phyloP scores from a whole-genome alignment of 2,329 filamentous ascomycete genomes.

The Arthrobotrys sphaeroides region DNA sequence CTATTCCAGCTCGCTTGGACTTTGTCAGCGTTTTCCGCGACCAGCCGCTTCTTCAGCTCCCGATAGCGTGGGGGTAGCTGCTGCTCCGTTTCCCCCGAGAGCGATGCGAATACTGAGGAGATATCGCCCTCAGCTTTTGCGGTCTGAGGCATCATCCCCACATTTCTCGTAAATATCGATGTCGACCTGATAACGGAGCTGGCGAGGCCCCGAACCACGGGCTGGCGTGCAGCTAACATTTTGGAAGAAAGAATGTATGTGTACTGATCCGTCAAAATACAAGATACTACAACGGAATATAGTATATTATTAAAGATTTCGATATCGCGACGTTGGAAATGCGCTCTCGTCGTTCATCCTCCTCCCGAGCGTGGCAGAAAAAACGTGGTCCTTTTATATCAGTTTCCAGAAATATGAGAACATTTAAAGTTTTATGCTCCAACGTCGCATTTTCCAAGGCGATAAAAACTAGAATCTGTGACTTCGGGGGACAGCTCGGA shows the following conservation, averaged over 20 bases:
- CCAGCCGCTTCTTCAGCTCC: constrained; percentile 67
- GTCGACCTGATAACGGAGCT: background rate
- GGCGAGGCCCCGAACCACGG: background rate
- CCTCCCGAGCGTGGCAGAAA: background rate
- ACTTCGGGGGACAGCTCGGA: constrained; percentile 27
- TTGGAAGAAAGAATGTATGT: no score
- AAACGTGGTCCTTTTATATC: constrained; percentile 13
- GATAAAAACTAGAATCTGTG: background rate
- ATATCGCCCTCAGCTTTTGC: constrained; percentile 70
- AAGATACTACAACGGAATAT: no score
- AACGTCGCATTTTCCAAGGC: background rate
- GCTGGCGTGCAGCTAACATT: constrained; percentile 25
- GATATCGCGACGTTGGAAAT: background rate
- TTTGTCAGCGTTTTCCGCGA: constrained; percentile 65
- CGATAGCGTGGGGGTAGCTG: constrained; percentile 69
- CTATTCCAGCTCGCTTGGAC: constrained; percentile 66
- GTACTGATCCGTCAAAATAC: no score
- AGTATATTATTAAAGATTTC: background rate
- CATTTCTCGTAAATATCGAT: constrained; percentile 12
- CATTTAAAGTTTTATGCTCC: background rate
- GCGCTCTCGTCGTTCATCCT: background rate
- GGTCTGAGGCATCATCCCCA: constrained; percentile 36
- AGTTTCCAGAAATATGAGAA: background rate
- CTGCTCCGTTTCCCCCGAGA: constrained; percentile 64
- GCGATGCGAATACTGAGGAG: constrained; percentile 70